Base-by-base conservation (phyloP, 2,329 filamentous ascomycete genomes). In the Alternaria gaisen region DNA sequence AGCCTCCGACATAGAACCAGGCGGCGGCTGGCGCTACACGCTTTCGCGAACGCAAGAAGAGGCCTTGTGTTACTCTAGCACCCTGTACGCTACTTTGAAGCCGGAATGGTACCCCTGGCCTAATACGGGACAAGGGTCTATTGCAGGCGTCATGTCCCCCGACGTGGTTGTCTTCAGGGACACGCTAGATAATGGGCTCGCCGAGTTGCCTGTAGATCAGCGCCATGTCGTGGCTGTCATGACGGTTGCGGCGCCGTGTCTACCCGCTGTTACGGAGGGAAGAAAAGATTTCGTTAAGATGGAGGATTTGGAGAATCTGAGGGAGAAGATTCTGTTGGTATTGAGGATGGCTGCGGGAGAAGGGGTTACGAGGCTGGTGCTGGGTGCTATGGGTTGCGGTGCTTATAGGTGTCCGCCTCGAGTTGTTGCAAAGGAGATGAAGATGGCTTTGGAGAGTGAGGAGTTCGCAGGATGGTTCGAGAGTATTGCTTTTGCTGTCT, bases 21-120 rank as follows among this genome's bases (percentile, higher is more conserved):
- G 66, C 0, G 70, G 68, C 4, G 70, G 70, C 11, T 72, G 70
- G 68, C 67, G 67, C 26, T 71, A 65, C 34, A 64, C 67, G 0
- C 51, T 72, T 1, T 69, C 64, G 0, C 41, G 20, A 16, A 72
- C 68, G 5, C 70, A 72, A 26, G 70, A 72, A 60, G 70, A 72
- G 51, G 68, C 70, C 0, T 40, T 72, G 1, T 72, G 70, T 26
- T 71, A 71, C 16, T 71, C 70, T 4, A 70, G 67, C 1, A 72
- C 70, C 3, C 52, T 69, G 0, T 70, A 63, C 20, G 52, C 50
- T 11, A 71, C 68, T 0, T 38, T 72, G 3, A 66, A 65, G 4
- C 60, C 55, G 6, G 62, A 68, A 48, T 72, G 70, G 70, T 72
- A 72, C 59, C 66, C 70, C 3, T 72, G 66, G 65, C 60, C 68